phyloP scores from a whole-genome alignment of 1,139 yeast species.

The Candida sp. region DNA sequence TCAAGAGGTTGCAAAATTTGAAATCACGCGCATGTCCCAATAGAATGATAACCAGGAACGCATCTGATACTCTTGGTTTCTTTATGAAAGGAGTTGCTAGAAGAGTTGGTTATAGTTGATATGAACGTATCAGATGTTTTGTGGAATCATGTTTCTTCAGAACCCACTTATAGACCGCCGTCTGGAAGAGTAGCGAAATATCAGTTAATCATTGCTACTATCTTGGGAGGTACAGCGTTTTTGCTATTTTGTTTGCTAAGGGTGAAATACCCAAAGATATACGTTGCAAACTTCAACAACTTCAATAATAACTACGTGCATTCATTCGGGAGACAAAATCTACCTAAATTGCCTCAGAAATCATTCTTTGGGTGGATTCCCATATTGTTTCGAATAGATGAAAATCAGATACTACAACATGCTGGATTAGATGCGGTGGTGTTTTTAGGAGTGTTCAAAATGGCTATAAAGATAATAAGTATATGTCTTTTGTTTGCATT shows the following conservation, averaged over 20 bases:
- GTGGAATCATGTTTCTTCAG: neutral
- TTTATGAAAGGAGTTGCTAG: neutral
- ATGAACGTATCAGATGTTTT: neutral
- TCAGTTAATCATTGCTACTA: conserved; percentile 58
- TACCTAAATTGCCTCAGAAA: conserved; percentile 32
- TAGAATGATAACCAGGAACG: no score
- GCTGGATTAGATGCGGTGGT: conserved; percentile 97
- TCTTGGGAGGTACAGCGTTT: conserved; percentile 64
- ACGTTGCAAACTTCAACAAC: conserved; percentile 54
- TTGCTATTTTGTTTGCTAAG: conserved; percentile 62
- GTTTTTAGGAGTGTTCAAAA: conserved; percentile 73
- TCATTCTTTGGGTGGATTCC: conserved; percentile 81
- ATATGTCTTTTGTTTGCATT: conserved; percentile 62
- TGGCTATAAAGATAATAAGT: conserved; percentile 63
- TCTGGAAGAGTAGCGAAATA: conserved; percentile 40
- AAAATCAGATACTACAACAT: conserved; percentile 74
- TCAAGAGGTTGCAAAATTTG: neutral
- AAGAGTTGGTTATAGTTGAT: conserved; percentile 7
- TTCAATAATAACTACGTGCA: conserved; percentile 42
- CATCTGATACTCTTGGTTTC: no score
- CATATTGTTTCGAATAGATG: conserved; percentile 59
- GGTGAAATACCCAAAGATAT: conserved; percentile 65
- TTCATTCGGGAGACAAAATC: conserved; percentile 36
- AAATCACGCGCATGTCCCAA: no score
- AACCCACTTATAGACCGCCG: conserved; percentile 19